A percentile compares a stretch with the other conserved stretches of the same genome.
Conservation (phyloP, 2,329 filamentous ascomycete species). For the Arthroderma uncinatum region DNA sequence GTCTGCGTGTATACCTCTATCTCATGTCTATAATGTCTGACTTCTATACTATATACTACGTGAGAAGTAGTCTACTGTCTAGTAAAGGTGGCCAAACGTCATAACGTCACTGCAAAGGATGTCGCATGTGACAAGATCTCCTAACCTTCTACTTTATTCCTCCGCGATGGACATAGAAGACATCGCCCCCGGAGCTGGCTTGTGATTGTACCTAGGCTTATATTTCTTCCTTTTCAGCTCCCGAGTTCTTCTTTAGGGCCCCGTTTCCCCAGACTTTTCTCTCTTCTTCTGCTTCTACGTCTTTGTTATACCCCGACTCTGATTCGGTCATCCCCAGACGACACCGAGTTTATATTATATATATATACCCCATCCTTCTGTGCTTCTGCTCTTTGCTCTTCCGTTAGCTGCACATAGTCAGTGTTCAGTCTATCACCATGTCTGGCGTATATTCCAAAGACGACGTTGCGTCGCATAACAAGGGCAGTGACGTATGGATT, state of each 20-base stretch:
- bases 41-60: too few relatives aligned
- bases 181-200: neutral
- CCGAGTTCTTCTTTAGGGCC: neutral
- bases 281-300: neutral
- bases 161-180: too few relatives aligned
- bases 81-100: too few relatives aligned
- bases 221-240: neutral
- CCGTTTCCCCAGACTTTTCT: neutral
- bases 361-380: neutral
- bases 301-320: neutral
- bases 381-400: neutral
- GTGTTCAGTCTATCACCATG: constrained; percentile 45
- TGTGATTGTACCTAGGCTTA: constrained; percentile 4
- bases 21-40: too few relatives aligned
- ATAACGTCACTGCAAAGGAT: too few relatives aligned
- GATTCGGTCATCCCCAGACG: neutral
- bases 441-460: constrained; percentile 71
- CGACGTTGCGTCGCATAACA: constrained; percentile 77
- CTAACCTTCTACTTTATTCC: too few relatives aligned
- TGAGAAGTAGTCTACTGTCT: too few relatives aligned
- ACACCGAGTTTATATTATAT: neutral
- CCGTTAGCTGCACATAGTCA: neutral
- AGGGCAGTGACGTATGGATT: constrained; percentile 15
- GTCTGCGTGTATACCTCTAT: too few relatives aligned
- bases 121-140: too few relatives aligned